Evolutionary conservation across 331 rosid species (phyloP).

Genomic region (Dryas integrifolia): DNA sequence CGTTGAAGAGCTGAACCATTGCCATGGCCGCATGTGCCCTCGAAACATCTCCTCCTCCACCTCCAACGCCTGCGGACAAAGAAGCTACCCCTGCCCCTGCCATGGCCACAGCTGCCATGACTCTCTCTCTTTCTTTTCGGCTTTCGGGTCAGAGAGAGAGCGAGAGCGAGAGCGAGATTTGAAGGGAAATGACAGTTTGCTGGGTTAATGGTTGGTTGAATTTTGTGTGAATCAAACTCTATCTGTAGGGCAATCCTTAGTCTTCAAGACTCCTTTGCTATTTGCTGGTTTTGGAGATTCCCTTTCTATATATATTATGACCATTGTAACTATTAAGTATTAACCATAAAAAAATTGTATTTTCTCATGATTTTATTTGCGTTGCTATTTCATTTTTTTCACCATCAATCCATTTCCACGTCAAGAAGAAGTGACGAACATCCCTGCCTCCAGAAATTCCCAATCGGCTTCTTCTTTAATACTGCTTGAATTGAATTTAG

Average conservation of each 20-base stretch:
- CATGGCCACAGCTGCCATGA: constrained; percentile 31
- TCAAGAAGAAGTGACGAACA: background rate
- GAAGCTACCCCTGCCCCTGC: constrained; percentile 30
- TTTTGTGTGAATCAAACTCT: constrained; percentile 13
- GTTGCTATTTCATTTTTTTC: background rate
- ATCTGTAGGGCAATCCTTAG: background rate
- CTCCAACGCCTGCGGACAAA: constrained; percentile 10
- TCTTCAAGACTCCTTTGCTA: background rate
- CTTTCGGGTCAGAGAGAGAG: background rate
- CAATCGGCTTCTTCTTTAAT: background rate
- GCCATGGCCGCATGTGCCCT: constrained; percentile 85
- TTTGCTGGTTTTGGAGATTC: constrained; percentile 1
- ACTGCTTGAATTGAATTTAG: no score
- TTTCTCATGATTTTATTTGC: background rate
- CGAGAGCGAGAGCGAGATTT: background rate
- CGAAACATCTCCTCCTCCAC: constrained; percentile 42
- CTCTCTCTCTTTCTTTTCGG: background rate
- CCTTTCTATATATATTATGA: background rate
- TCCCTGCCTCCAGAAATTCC: background rate
- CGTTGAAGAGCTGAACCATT: constrained; percentile 64
- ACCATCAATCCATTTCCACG: background rate
- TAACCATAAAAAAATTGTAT: background rate
- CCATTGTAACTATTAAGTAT: no score
- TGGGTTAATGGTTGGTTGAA: background rate
- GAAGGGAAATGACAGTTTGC: background rate